Percentiles rank a stretch among this genome's conserved stretches.
Conservation (phyloP, 176 grass and related monocot genomes). For the Triticum dicoccoides region DNA sequence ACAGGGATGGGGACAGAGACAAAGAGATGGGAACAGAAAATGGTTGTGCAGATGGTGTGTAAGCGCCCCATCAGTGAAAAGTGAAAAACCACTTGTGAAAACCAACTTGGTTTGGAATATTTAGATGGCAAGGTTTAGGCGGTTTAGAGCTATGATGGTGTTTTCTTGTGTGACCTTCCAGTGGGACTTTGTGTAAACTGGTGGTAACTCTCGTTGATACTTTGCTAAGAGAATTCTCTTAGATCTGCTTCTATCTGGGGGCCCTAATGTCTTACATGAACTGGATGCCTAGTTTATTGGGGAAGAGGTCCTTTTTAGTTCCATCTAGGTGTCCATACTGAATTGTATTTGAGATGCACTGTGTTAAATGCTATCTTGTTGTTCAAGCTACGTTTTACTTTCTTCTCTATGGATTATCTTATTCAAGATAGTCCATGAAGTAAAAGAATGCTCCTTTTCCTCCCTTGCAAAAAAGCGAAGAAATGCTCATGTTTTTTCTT, state of each 20-base stretch:
- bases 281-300: background rate
- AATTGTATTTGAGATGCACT: slow-evolving; percentile 4
- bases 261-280: background rate
- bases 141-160: background rate
- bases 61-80: background rate
- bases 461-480: background rate
- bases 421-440: background rate
- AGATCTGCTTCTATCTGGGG: background rate
- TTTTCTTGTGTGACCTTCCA: background rate
- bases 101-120: background rate
- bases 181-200: background rate
- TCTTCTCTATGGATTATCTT: background rate
- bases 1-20: background rate
- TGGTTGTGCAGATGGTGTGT: background rate
- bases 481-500: background rate
- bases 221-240: slow-evolving; percentile 3
- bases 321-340: background rate
- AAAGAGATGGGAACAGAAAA: background rate
- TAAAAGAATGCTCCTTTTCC: background rate
- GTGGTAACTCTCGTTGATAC: background rate
- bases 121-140: background rate
- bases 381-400: background rate
- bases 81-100: background rate
- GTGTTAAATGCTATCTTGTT: slow-evolving; percentile 9
- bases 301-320: background rate